Evolutionary conservation across 331 rosid genomes (phyloP).

Genomic region (Malus hybrid): DNA sequence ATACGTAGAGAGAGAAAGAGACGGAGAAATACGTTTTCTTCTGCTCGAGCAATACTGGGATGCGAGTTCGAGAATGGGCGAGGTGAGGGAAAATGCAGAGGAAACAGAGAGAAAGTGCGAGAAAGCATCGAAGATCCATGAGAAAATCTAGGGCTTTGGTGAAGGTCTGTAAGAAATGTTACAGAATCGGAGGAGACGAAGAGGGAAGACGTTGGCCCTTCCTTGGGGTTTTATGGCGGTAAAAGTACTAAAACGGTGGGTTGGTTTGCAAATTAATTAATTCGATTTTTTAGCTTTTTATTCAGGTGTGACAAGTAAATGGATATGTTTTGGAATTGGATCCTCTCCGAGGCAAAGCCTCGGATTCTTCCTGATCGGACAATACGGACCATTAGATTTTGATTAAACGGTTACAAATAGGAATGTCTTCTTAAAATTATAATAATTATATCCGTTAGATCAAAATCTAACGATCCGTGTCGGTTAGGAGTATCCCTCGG

Average conservation of each 20-base stretch:
- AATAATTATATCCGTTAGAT: too few species aligned
- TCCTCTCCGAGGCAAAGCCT: too few species aligned
- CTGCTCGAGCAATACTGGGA: slow-evolving; percentile 28
- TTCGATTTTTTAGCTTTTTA: too few species aligned
- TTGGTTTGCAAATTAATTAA: not conserved
- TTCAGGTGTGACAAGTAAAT: too few species aligned
- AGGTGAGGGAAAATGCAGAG: slow-evolving; percentile 30
- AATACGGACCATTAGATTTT: too few species aligned
- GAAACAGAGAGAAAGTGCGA: slow-evolving; percentile 34
- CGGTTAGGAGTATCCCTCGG: too few species aligned
- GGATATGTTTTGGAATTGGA: too few species aligned
- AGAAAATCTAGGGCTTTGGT: not conserved
- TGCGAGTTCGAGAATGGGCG: slow-evolving; percentile 48
- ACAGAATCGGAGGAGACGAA: not conserved
- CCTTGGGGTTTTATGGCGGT: not conserved
- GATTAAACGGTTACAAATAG: too few species aligned
- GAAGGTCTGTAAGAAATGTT: not conserved
- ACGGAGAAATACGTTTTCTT: slow-evolving; percentile 23
- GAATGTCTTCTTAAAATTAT: too few species aligned
- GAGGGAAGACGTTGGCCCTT: not conserved
- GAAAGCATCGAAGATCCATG: slow-evolving; percentile 39
- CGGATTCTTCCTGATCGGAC: too few species aligned
- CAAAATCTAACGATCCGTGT: too few species aligned
- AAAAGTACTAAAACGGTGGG: not conserved
- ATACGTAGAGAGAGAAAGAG: not conserved